phyloP scores from a whole-genome alignment of 1,284 basidiomycete genomes.

The Heterobasidion annosum region DNA sequence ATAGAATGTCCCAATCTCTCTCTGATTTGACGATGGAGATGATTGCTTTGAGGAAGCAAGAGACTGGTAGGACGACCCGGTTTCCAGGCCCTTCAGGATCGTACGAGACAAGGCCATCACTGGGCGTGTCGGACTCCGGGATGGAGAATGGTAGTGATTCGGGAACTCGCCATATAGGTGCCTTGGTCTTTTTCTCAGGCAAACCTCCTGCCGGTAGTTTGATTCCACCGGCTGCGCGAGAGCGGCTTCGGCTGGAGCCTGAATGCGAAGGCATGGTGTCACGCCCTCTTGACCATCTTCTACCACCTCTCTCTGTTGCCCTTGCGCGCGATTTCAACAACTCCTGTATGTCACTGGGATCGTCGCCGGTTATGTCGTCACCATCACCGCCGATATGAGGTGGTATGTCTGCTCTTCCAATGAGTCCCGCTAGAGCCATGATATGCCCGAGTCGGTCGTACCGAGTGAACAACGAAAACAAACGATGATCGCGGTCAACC shows the following conservation, averaged over 20 bases:
- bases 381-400: not conserved
- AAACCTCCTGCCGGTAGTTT: slow-evolving; percentile 20
- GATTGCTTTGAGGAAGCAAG: slow-evolving; percentile 66
- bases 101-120: slow-evolving; percentile 70
- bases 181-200: slow-evolving; percentile 19
- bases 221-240: slow-evolving; percentile 31
- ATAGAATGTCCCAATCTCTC: slow-evolving; percentile 89
- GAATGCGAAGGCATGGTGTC: slow-evolving; percentile 36
- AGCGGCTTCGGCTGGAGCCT: slow-evolving; percentile 61
- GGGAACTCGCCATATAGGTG: slow-evolving; percentile 72
- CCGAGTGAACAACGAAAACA: slow-evolving; percentile 56
- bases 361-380: slow-evolving; percentile 11
- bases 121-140: slow-evolving; percentile 56
- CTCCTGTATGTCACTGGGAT: slow-evolving; percentile 29
- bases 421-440: slow-evolving; percentile 41
- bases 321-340: slow-evolving; percentile 39
- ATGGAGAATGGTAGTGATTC: slow-evolving; percentile 67
- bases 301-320: slow-evolving; percentile 42
- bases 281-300: slow-evolving; percentile 51
- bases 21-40: slow-evolving; percentile 69
- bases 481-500: slow-evolving; percentile 84
- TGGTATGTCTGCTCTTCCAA: slow-evolving; percentile 32
- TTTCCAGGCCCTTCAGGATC: slow-evolving; percentile 48
- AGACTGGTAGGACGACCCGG: slow-evolving; percentile 64
- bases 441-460: slow-evolving; percentile 50